Base-by-base conservation (phyloP, 176 grass and related monocot genomes). In the Ensete ventricosum region DNA sequence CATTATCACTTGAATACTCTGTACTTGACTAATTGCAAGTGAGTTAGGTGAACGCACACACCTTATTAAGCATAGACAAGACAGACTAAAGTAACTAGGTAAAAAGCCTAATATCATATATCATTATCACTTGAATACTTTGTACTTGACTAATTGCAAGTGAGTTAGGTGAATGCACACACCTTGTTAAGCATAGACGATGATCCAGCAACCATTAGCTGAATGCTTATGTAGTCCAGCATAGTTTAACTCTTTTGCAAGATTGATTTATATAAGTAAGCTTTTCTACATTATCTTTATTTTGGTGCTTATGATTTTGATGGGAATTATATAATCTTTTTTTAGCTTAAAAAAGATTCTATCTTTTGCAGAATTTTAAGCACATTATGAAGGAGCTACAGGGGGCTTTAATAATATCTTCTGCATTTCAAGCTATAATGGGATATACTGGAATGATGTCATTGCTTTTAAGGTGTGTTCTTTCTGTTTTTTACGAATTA, bases 301-400 rank as follows among this genome's bases (percentile, higher is more conserved):
- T 60, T 60, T 60, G 11, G 55, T 16, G 19, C 6, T 14, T n/a
- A 20, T 8, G n/a, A 60, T n/a, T 60, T 60, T 60, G 57, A 17
- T 8, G 13, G 0, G 54, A 58, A 17, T 58, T 58, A 58, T 17
- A 58, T 58, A 58, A 13, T 58, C 12, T 58, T 58, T 17, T 58
- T 58, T 17, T 58, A 13, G 17, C 54, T 13, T 58, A 6, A 43
- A 16, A 53, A 85, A 57, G 14, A 2, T 19, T 60, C 10, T n/a
- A 52, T 52, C 73, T 20, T 60, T 75, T 85, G 84, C 90, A 99
- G 95, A 99, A 81, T 53, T 99, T 99, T 87, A 99, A 89, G 80
- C 95, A 99, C 52, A 89, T 94, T 75, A 99, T 99, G 95, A 99
- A 94, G 87, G 88, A 99, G 82, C 76, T 99, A 50, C 95, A 99